A percentile compares a stretch with the other conserved stretches of the same genome.
Conservation (phyloP, 2,329 filamentous ascomycete species). For the Cylindrodendrum hubeiense region DNA sequence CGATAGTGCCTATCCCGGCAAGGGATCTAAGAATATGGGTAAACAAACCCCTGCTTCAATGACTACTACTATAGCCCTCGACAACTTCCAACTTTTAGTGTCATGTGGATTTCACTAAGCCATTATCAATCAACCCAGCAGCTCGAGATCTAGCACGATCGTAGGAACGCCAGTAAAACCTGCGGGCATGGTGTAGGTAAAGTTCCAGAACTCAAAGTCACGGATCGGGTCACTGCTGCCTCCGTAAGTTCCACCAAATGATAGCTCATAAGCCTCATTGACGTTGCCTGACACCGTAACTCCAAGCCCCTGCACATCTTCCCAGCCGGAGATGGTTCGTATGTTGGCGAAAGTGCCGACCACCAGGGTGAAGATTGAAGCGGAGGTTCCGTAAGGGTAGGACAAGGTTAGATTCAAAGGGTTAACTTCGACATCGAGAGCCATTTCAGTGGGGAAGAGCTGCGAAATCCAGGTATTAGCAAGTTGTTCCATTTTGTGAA, state of each 20-base stretch:
- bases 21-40: neutral
- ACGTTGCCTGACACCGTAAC: conserved; percentile 61
- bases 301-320: conserved; percentile 61
- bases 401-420: conserved; percentile 57
- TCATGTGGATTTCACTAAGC: no score
- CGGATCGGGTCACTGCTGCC: conserved; percentile 46
- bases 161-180: conserved; percentile 27
- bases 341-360: conserved; percentile 60
- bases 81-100: no score
- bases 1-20: neutral
- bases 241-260: conserved; percentile 57
- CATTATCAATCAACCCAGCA: no score
- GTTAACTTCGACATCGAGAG: conserved; percentile 27
- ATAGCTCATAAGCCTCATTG: conserved; percentile 52
- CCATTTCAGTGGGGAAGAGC: conserved; percentile 51
- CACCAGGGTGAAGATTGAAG: conserved; percentile 63
- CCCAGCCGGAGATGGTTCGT: conserved; percentile 58
- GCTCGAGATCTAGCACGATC: conserved; percentile 17
- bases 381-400: conserved; percentile 64
- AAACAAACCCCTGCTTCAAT: neutral
- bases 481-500: conserved; percentile 49
- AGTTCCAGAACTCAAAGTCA: conserved; percentile 62
- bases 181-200: conserved; percentile 56
- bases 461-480: conserved; percentile 45
- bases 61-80: no score